phyloP scores from a whole-genome alignment of 1,284 basidiomycete species.

The Ustilago sp. region DNA sequence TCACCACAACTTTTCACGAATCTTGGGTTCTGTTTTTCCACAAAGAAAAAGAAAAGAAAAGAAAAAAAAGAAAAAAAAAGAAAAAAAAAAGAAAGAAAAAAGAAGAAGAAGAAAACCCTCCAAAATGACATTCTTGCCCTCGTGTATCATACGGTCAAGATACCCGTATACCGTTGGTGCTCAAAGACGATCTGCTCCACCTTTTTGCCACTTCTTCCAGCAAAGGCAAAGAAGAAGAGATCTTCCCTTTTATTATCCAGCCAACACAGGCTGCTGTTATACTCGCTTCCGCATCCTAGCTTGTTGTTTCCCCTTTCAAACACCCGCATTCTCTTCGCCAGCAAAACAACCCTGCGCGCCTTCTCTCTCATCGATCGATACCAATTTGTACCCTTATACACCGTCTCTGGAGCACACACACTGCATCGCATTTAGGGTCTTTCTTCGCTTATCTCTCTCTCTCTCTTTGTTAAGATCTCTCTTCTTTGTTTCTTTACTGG shows the following conservation, averaged over 20 bases:
- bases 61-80: fast-evolving
- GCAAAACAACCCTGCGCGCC: neutral
- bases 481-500: neutral
- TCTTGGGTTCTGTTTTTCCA: neutral
- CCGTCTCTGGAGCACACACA: slow-evolving; percentile 36
- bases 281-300: slow-evolving; percentile 39
- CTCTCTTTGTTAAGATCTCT: neutral
- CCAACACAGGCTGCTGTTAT: slow-evolving; percentile 36
- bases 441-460: slow-evolving; percentile 17
- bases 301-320: slow-evolving; percentile 7
- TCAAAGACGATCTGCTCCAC: slow-evolving; percentile 21
- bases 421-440: slow-evolving; percentile 31
- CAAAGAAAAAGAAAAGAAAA: neutral
- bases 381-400: slow-evolving; percentile 53
- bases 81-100: too few species aligned
- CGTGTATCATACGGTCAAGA: slow-evolving; percentile 37
- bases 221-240: slow-evolving; percentile 30
- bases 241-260: slow-evolving; percentile 17
- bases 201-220: slow-evolving; percentile 5
- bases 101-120: too few species aligned
- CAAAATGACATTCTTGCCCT: neutral
- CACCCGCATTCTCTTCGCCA: neutral
- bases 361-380: slow-evolving; percentile 13
- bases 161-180: slow-evolving; percentile 48
- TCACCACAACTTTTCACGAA: neutral